Percentiles rank a stretch among this genome's conserved stretches.
These are phyloP conservation scores for Globisporangium abappressorium DNA, from an alignment of 352 stramenopile genomes.

Conservation along the genomic window DNA sequence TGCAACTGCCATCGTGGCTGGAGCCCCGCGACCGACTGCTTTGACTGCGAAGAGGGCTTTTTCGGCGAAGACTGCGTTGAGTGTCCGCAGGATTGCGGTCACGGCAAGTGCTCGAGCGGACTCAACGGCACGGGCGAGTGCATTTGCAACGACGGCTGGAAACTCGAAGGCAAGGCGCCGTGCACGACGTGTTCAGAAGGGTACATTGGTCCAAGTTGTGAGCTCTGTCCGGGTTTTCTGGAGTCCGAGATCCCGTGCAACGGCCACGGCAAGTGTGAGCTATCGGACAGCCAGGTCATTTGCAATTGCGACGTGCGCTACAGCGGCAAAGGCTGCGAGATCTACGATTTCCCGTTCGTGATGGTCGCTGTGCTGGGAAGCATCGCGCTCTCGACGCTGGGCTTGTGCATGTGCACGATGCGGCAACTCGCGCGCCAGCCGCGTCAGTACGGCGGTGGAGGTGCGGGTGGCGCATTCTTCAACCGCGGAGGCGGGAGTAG, in stretches of 20 bases:
- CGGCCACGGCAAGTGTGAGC: slow-evolving; percentile 65
- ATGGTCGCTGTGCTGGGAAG: slow-evolving; percentile 79
- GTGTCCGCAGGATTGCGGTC: slow-evolving; percentile 69
- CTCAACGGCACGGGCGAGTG: slow-evolving; percentile 77
- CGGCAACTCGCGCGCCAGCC: slow-evolving; percentile 68
- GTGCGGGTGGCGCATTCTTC: slow-evolving; percentile 21
- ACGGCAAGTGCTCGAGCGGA: slow-evolving; percentile 76
- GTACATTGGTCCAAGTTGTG: slow-evolving; percentile 69
- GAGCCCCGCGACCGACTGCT: slow-evolving; percentile 73
- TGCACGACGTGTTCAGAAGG: slow-evolving; percentile 75
- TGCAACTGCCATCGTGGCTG: slow-evolving; percentile 84
- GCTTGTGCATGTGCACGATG: slow-evolving; percentile 89
- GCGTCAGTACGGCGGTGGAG: slow-evolving; percentile 21
- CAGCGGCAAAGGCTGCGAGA: slow-evolving; percentile 66
- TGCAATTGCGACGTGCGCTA: slow-evolving; percentile 78
- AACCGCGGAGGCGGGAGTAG: slow-evolving; percentile 37
- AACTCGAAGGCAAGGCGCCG: slow-evolving; percentile 51
- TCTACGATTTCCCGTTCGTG: slow-evolving; percentile 83
- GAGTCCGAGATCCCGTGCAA: slow-evolving; percentile 72
- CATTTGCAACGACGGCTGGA: slow-evolving; percentile 72
- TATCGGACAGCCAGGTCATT: slow-evolving; percentile 45
- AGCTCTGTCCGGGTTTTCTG: slow-evolving; percentile 68
- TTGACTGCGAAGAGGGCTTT: slow-evolving; percentile 80
- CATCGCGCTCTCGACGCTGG: slow-evolving; percentile 77
- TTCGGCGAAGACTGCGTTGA: slow-evolving; percentile 67